phyloP scores from a whole-genome alignment of 2,329 filamentous ascomycete genomes.

The Aspergillus candidus region DNA sequence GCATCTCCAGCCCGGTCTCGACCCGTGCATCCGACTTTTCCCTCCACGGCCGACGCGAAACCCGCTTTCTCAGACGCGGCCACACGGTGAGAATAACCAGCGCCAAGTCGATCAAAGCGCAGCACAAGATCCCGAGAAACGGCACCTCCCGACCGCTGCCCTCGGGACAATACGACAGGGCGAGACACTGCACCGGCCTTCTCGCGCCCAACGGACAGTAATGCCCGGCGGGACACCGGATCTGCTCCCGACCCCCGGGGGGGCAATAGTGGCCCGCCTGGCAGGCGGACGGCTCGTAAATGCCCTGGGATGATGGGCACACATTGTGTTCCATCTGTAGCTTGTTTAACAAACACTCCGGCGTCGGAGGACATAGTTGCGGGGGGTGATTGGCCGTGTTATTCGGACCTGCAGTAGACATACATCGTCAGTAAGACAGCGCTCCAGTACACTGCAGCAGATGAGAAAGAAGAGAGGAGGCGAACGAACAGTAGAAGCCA shows the following conservation, averaged over 20 bases:
- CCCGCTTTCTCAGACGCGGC: no score
- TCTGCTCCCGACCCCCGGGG: neutral
- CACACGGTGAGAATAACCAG: neutral
- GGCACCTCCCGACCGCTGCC: neutral
- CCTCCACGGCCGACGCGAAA: no score
- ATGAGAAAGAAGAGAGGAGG: no score
- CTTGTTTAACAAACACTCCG: neutral
- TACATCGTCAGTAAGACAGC: neutral
- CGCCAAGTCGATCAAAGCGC: no score
- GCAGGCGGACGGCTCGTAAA: neutral
- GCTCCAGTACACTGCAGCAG: no score
- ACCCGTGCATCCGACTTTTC: no score
- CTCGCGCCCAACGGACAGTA: slow-evolving; percentile 3
- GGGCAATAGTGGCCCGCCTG: neutral
- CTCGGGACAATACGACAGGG: neutral
- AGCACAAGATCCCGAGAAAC: no score
- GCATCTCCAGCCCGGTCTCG: no score
- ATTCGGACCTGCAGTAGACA: slow-evolving; percentile 2
- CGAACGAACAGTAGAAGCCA: no score
- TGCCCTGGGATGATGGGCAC: neutral
- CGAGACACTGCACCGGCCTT: no score
- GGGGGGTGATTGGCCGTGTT: slow-evolving; percentile 1
- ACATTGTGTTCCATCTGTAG: slow-evolving; percentile 1
- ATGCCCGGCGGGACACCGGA: slow-evolving; percentile 1
- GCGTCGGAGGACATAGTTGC: slow-evolving; percentile 2